These are phyloP conservation scores for Lecanicillium sp. DNA, from an alignment of 2,329 filamentous ascomycete genomes.

Conservation along the genomic window DNA sequence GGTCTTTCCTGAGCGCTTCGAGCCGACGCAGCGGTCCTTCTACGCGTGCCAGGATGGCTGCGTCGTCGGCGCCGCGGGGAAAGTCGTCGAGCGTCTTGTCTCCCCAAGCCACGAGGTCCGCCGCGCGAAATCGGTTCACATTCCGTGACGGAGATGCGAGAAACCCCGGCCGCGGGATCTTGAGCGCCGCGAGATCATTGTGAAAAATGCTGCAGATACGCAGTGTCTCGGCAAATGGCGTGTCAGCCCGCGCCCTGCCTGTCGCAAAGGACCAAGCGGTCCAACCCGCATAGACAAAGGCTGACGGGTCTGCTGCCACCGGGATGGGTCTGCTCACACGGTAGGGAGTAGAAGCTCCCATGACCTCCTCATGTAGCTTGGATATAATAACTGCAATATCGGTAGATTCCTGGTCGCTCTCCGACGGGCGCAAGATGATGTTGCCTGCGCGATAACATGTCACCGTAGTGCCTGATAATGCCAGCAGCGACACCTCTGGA, in stretches of 20 bases:
- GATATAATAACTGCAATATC: not conserved
- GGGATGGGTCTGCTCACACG: not conserved
- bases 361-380: not conserved
- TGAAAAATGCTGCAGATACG: not conserved
- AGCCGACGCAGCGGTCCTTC: not conserved
- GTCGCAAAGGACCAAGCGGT: not conserved
- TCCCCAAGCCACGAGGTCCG: slow-evolving; percentile 13
- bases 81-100: slow-evolving; percentile 2
- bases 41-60: not conserved
- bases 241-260: not conserved
- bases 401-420: not conserved
- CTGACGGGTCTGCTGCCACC: not conserved
- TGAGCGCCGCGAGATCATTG: not conserved
- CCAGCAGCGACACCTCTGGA: not conserved
- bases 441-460: not conserved
- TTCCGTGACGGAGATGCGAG: not conserved
- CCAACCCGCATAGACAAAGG: not conserved
- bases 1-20: not conserved
- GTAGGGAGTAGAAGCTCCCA: not conserved
- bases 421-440: not conserved
- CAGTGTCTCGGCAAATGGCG: not conserved
- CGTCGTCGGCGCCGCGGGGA: not conserved
- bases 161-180: slow-evolving; percentile 6
- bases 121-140: slow-evolving; percentile 10
- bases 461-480: not conserved